Conservation (phyloP, 73 alveolate species). For the Symbiodinium natans region DNA sequence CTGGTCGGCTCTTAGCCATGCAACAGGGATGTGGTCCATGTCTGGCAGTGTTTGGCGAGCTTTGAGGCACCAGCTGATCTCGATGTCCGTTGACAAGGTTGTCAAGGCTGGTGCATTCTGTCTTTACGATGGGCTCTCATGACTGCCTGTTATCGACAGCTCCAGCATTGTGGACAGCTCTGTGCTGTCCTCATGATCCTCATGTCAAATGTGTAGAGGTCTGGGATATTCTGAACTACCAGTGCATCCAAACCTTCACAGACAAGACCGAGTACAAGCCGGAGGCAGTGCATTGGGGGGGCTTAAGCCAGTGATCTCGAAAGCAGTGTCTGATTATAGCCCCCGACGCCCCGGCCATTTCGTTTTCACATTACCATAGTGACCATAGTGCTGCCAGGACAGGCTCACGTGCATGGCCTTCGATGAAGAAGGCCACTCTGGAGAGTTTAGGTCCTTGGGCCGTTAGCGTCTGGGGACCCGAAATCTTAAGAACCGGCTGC, state of each 20-base stretch:
- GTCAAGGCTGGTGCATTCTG: conserved; percentile 45
- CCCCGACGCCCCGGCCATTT: too few relatives aligned
- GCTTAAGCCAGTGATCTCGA: not conserved
- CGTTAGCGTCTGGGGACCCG: too few relatives aligned
- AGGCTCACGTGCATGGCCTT: conserved; percentile 92
- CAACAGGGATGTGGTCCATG: not conserved
- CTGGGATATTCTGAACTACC: conserved; percentile 85
- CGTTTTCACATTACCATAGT: not conserved
- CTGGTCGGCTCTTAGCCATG: not conserved
- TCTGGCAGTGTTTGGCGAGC: too few relatives aligned
- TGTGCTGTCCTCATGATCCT: not conserved
- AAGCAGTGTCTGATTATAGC: too few relatives aligned
- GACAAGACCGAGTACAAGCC: conserved; percentile 94
- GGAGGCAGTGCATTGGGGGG: conserved; percentile 10
- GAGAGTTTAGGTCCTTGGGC: too few relatives aligned
- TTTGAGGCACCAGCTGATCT: conserved; percentile 61
- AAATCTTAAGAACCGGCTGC: too few relatives aligned
- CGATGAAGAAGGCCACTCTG: conserved; percentile 89
- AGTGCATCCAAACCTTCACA: conserved; percentile 92
- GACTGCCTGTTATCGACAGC: not conserved
- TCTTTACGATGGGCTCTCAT: not conserved
- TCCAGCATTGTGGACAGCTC: not conserved
- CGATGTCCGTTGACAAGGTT: conserved; percentile 91
- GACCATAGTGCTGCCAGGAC: conserved; percentile 4
- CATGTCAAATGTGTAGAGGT: too few relatives aligned